phyloP scores from a whole-genome alignment of 192 early-diverging fungal genomes.

The Linnemannia exigua region DNA sequence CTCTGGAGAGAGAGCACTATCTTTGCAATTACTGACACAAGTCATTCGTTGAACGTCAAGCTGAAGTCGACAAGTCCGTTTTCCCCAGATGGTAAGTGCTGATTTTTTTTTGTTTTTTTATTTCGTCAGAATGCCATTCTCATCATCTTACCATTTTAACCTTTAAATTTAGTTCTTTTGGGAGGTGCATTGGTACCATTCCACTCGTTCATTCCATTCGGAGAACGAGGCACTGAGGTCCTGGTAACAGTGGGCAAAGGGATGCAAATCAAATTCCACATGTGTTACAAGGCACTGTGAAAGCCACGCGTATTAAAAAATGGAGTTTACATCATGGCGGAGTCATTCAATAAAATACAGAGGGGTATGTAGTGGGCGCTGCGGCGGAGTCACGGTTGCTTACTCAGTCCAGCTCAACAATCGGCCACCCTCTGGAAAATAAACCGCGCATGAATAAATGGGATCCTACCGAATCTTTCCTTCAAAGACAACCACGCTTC shows the following conservation, averaged over 20 bases:
- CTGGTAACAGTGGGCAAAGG: background rate
- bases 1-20: slow-evolving; percentile 50
- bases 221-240: slow-evolving; percentile 45
- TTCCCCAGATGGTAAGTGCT: slow-evolving; percentile 34
- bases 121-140: background rate
- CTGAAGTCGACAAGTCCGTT: slow-evolving; percentile 43
- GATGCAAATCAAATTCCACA: slow-evolving; percentile 37
- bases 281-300: slow-evolving; percentile 48
- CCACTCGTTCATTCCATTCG: slow-evolving; percentile 33
- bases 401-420: too few species aligned
- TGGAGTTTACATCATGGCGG: too few species aligned
- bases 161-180: slow-evolving; percentile 13
- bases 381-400: too few species aligned
- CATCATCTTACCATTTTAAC: background rate
- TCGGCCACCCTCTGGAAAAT: too few species aligned
- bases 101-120: background rate
- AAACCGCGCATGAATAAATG: too few species aligned
- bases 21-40: slow-evolving; percentile 30
- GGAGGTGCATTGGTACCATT: slow-evolving; percentile 32
- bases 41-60: slow-evolving; percentile 32
- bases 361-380: too few species aligned
- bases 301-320: background rate
- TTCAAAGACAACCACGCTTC: too few species aligned
- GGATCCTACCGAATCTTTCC: too few species aligned
- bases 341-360: too few species aligned